Percentiles rank a stretch among this genome's conserved stretches.
Evolutionary conservation across 176 grass and related monocot genomes (phyloP).

Genomic region (Oryza coarctata): DNA sequence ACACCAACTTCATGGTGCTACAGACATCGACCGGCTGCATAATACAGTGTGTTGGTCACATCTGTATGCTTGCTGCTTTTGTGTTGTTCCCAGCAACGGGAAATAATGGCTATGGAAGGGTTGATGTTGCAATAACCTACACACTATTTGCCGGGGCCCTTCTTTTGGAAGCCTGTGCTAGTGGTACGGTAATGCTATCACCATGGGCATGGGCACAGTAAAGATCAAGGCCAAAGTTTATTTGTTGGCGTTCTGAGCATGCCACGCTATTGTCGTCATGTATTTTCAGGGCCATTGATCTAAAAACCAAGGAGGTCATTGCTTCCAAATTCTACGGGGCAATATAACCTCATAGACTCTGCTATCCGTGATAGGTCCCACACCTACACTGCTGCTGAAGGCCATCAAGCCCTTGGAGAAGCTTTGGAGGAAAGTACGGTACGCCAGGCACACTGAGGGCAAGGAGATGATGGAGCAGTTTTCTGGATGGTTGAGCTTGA

Average conservation of each 20-base stretch:
- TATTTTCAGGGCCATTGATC: neutral
- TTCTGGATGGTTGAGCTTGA: too few relatives aligned
- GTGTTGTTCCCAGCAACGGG: neutral
- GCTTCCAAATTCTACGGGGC: too few relatives aligned
- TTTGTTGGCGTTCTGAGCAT: neutral
- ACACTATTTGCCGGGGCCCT: neutral
- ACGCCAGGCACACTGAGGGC: neutral
- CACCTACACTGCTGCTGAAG: neutral
- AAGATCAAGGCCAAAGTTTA: neutral
- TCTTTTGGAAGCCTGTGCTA: neutral
- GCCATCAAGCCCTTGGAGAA: neutral
- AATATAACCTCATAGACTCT: neutral
- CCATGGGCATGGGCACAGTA: neutral
- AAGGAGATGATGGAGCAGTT: neutral
- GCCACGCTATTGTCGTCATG: neutral
- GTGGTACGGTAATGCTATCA: neutral
- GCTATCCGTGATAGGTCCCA: neutral
- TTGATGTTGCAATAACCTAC: neutral
- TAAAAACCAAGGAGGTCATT: too few relatives aligned
- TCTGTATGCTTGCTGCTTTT: neutral
- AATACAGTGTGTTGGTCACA: neutral
- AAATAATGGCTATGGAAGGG: neutral
- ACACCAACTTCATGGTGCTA: neutral
- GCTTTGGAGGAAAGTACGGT: too few relatives aligned
- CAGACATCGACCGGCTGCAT: neutral